phyloP scores from a whole-genome alignment of 768 basidiomycete genomes.

The Tephrocybe sp. region DNA sequence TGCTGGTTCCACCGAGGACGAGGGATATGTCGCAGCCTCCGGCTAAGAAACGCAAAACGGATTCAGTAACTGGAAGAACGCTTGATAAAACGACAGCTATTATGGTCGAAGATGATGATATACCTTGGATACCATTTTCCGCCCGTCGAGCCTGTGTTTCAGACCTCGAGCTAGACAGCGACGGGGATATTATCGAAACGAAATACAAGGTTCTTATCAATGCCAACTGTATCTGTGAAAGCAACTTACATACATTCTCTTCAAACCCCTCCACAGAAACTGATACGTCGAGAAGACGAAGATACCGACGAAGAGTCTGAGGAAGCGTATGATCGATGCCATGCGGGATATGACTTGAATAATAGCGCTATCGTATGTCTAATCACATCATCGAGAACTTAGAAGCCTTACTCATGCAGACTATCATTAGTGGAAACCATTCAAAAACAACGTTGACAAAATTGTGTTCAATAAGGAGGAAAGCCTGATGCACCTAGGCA shows the following conservation, averaged over 20 bases:
- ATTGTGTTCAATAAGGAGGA: slow-evolving; percentile 11
- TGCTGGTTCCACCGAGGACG: too few relatives aligned
- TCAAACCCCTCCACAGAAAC: neutral
- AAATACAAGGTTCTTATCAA: slow-evolving; percentile 13
- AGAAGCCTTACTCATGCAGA: neutral
- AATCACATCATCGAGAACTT: neutral
- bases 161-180: slow-evolving; percentile 15
- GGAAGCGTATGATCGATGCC: slow-evolving; percentile 11
- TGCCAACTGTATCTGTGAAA: neutral
- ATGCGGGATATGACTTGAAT: slow-evolving; percentile 24
- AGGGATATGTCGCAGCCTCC: neutral
- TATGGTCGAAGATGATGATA: too few relatives aligned
- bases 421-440: slow-evolving; percentile 17
- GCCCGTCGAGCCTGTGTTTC: neutral
- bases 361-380: slow-evolving; percentile 22
- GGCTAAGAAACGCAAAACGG: neutral
- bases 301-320: slow-evolving; percentile 14
- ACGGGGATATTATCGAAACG: slow-evolving; percentile 13
- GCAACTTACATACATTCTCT: too few relatives aligned
- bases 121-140: too few relatives aligned
- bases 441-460: slow-evolving; percentile 11
- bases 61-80: neutral
- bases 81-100: neutral
- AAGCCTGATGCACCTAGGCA: neutral
- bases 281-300: slow-evolving; percentile 4